Conservation (phyloP, 768 basidiomycete species). For the Mycena indigotica region DNA sequence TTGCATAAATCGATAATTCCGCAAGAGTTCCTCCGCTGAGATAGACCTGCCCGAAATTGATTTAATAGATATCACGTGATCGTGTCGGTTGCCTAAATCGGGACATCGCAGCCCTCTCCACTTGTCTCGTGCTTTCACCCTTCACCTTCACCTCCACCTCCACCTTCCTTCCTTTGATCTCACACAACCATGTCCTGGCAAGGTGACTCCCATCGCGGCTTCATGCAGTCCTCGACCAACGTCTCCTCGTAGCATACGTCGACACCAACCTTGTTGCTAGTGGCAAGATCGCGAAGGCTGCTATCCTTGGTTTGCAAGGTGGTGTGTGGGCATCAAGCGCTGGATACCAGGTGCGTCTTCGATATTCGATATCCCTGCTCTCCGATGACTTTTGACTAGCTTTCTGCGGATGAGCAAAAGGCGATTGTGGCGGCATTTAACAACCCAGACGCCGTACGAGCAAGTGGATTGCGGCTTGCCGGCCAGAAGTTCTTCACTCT, state of each 20-base stretch:
- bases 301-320: slow-evolving; percentile 71
- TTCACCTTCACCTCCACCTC: slow-evolving; percentile 13
- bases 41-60: too few species aligned
- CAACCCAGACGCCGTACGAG: slow-evolving; percentile 43
- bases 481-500: slow-evolving; percentile 79
- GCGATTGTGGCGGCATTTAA: slow-evolving; percentile 52
- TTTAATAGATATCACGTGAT: not conserved
- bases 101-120: slow-evolving; percentile 19
- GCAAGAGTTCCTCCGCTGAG: too few species aligned
- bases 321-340: slow-evolving; percentile 74
- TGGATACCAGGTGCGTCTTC: slow-evolving; percentile 57
- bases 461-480: slow-evolving; percentile 62
- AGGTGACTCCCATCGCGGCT: slow-evolving; percentile 1
- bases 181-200: slow-evolving; percentile 23
- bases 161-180: slow-evolving; percentile 7
- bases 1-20: too few species aligned
- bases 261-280: slow-evolving; percentile 77
- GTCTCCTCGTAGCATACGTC: slow-evolving; percentile 63
- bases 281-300: slow-evolving; percentile 74
- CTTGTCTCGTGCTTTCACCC: slow-evolving; percentile 21
- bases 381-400: slow-evolving; percentile 40
- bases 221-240: not conserved
- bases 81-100: slow-evolving; percentile 4
- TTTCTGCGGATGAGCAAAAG: slow-evolving; percentile 65
- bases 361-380: not conserved